A percentile compares a stretch with the other conserved stretches of the same genome.
Conservation (phyloP, 371 early-diverging fungal species). For the Parasitella parasitica region DNA sequence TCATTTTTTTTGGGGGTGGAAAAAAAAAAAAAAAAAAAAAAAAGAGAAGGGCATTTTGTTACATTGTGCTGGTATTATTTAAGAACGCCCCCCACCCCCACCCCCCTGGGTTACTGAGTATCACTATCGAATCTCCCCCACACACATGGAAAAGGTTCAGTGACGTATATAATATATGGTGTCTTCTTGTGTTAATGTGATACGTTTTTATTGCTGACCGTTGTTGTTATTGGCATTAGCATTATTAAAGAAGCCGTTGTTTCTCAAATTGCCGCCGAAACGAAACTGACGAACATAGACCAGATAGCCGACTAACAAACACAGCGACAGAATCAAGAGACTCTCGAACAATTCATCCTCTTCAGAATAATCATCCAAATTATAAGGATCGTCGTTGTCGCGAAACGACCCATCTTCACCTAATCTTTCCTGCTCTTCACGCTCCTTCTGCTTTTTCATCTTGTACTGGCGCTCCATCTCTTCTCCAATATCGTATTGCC, state of each 20-base stretch:
- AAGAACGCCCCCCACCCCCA: background rate
- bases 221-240: background rate
- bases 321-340: constrained; percentile 55
- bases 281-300: constrained; percentile 67
- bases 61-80: background rate
- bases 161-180: background rate
- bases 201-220: too few relatives aligned
- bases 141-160: background rate
- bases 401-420: constrained; percentile 9
- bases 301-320: constrained; percentile 61
- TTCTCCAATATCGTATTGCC: constrained; percentile 30
- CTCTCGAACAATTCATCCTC: constrained; percentile 60
- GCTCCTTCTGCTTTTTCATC: constrained; percentile 33
- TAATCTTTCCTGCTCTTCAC: constrained; percentile 33
- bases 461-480: constrained; percentile 42
- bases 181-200: background rate
- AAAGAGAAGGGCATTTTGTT: constrained; percentile 9
- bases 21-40: constrained; percentile 9
- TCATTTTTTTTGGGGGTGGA: constrained; percentile 5
- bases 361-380: constrained; percentile 36
- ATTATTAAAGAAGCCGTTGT: background rate
- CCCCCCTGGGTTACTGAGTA: constrained; percentile 5
- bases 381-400: constrained; percentile 16
- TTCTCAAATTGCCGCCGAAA: constrained; percentile 6
- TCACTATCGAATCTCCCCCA: background rate